These are phyloP conservation scores for Tolypocladium endophyticum DNA, from an alignment of 2,329 filamentous ascomycete genomes.

Conservation along the genomic window DNA sequence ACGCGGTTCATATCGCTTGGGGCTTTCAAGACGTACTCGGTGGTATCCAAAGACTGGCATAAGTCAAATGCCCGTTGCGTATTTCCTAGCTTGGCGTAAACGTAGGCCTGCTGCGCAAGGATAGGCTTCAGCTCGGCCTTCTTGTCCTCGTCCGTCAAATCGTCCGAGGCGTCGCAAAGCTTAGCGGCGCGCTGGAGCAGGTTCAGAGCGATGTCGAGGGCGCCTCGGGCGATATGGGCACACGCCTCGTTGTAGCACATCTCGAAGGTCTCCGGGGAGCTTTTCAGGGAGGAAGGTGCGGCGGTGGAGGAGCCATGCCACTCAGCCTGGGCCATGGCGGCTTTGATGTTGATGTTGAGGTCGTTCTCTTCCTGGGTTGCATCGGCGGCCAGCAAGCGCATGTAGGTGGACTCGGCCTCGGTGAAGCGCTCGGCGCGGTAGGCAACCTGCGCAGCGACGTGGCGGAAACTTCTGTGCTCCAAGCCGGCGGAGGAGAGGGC, in stretches of 20 bases:
- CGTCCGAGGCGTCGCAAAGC: constrained; percentile 63
- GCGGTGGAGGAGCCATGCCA: constrained; percentile 46
- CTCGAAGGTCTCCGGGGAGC: constrained; percentile 65
- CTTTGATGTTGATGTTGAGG: constrained; percentile 64
- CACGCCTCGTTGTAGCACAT: constrained; percentile 75
- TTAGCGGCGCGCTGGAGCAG: constrained; percentile 60
- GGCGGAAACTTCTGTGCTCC: constrained; percentile 28
- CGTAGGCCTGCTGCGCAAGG: constrained; percentile 64
- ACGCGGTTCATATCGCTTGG: neutral
- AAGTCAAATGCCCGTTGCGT: constrained; percentile 53
- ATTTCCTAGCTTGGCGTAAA: constrained; percentile 56
- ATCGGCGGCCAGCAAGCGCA: constrained; percentile 37
- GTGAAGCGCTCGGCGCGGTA: constrained; percentile 68
- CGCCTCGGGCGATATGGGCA: constrained; percentile 57
- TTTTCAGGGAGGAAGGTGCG: constrained; percentile 37
- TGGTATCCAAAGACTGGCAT: constrained; percentile 48
- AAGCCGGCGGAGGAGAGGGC: constrained; percentile 23
- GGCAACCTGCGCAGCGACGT: constrained; percentile 55
- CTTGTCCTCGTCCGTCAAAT: constrained; percentile 65
- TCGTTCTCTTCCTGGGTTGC: constrained; percentile 58
- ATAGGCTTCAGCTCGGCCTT: constrained; percentile 65
- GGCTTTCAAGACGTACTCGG: constrained; percentile 39
- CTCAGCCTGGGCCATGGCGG: constrained; percentile 60
- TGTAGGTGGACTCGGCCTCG: constrained; percentile 54
- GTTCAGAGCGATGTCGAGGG: constrained; percentile 52